Conservation (phyloP, 129 eudicot genomes). For the Artemisia argyi region DNA sequence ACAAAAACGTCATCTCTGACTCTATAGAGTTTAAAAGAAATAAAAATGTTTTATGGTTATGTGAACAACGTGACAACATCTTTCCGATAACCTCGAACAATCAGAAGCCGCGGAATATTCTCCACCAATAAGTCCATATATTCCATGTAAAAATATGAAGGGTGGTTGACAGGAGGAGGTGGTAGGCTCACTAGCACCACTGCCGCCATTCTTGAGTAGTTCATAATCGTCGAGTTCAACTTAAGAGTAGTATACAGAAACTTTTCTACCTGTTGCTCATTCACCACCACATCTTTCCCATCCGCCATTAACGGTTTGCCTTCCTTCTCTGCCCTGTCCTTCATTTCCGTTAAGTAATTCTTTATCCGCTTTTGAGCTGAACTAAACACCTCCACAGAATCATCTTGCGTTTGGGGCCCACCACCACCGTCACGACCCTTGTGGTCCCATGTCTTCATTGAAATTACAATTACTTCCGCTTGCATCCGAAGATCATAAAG, state of each 20-base stretch:
- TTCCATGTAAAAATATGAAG: conserved; percentile 93
- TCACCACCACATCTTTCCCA: conserved; percentile 70
- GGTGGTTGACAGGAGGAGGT: conserved; percentile 89
- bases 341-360: conserved; percentile 57
- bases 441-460: conserved; percentile 93
- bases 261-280: conserved; percentile 93
- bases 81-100: conserved; percentile 89
- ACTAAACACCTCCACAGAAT: conserved; percentile 75
- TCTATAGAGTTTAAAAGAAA: conserved; percentile 18
- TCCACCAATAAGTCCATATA: conserved; percentile 96
- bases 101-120: conserved; percentile 92
- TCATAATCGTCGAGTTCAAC: conserved; percentile 77
- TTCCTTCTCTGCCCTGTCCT: conserved; percentile 51
- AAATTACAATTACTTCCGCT: conserved; percentile 89
- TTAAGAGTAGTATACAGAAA: conserved; percentile 80
- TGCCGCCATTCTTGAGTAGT: conserved; percentile 96
- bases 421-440: conserved; percentile 29
- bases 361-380: conserved; percentile 75
- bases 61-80: conserved; percentile 97
- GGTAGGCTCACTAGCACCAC: conserved; percentile 95
- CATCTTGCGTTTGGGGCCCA: conserved; percentile 63
- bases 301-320: conserved; percentile 70
- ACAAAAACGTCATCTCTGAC: conserved; percentile 22
- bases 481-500: conserved; percentile 97
- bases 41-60: background rate